phyloP scores from a whole-genome alignment of 2,329 filamentous ascomycete species.

The Aspergillus vadensis region DNA sequence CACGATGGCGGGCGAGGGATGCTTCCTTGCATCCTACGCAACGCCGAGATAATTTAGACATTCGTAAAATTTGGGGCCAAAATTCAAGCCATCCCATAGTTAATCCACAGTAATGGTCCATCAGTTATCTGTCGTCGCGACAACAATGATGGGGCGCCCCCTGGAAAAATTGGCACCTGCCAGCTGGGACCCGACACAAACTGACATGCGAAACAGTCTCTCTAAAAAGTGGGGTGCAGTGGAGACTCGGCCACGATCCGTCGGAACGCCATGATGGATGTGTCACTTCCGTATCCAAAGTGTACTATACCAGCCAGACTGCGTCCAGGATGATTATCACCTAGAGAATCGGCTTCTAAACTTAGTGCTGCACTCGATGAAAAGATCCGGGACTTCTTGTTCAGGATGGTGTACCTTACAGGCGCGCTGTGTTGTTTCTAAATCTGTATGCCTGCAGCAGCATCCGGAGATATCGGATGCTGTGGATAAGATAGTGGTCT shows the following conservation, averaged over 20 bases:
- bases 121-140: not conserved
- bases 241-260: not conserved
- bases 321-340: no score
- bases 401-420: not conserved
- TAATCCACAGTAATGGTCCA: not conserved
- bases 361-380: no score
- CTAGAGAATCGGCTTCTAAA: no score
- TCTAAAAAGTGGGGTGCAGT: constrained; percentile 6
- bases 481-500: not conserved
- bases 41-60: not conserved
- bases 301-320: not conserved
- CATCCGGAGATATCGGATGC: not conserved
- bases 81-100: not conserved
- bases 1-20: not conserved
- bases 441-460: not conserved
- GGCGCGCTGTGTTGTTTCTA: not conserved
- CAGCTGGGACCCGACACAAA: constrained; percentile 2
- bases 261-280: not conserved
- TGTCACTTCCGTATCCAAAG: not conserved
- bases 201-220: constrained; percentile 11
- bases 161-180: constrained; percentile 3
- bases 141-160: not conserved
- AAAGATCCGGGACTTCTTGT: not conserved
- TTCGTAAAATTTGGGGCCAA: not conserved
- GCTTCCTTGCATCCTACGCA: not conserved